Percentiles rank a stretch among this genome's conserved stretches.
These are phyloP conservation scores for Microdochium bolleyi DNA, from an alignment of 2,329 filamentous ascomycete species.

Conservation along the genomic window DNA sequence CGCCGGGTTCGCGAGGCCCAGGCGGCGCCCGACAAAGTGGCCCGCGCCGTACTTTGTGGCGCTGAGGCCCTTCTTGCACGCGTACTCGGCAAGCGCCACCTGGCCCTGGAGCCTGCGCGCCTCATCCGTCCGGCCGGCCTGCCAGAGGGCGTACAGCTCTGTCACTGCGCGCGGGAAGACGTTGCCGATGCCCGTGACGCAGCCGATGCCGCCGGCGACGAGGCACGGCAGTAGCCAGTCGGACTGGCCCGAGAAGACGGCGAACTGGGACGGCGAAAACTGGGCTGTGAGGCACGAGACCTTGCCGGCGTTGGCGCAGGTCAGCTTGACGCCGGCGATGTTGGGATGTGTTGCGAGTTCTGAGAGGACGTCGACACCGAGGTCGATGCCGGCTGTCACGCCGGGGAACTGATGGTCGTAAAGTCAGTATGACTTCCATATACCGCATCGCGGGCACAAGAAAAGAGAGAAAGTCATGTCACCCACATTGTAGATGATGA, in stretches of 20 bases:
- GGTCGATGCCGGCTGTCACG: conserved; percentile 21
- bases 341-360: conserved; percentile 15
- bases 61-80: conserved; percentile 39
- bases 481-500: conserved; percentile 18
- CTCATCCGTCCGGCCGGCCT: conserved; percentile 25
- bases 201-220: conserved; percentile 28
- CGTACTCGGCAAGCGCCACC: conserved; percentile 38
- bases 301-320: conserved; percentile 19
- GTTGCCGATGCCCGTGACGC: conserved; percentile 36
- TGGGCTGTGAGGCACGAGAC: conserved; percentile 21
- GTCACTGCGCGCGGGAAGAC: conserved; percentile 35
- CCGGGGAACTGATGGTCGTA: conserved; percentile 21
- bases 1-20: conserved; percentile 25
- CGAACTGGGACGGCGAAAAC: conserved; percentile 28
- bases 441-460: too few species aligned
- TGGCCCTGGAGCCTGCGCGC: conserved; percentile 29
- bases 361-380: conserved; percentile 14
- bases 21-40: conserved; percentile 26
- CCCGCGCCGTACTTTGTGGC: conserved; percentile 37
- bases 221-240: conserved; percentile 34
- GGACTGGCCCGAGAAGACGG: conserved; percentile 32
- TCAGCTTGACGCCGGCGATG: conserved; percentile 17
- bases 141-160: conserved; percentile 30
- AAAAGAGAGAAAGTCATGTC: conserved; percentile 7
- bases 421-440: too few species aligned